Conservation (phyloP, 441 rosid genomes). For the Syzygium malaccense region DNA sequence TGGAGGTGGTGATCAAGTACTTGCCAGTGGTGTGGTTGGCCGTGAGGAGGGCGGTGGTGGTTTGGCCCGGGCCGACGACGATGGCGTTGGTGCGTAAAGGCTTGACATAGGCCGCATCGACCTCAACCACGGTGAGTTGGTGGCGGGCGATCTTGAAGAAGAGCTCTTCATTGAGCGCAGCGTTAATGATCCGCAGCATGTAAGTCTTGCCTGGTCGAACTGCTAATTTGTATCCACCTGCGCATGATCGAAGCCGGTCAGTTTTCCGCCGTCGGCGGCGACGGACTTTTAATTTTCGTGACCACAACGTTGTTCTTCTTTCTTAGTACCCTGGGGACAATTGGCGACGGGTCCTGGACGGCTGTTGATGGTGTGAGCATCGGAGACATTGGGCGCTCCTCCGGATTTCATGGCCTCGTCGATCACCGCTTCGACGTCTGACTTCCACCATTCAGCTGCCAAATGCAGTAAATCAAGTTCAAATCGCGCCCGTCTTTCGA, state of each 20-base stretch:
- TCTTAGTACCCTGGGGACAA: neutral
- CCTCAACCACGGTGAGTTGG: conserved; percentile 10
- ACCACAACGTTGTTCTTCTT: neutral
- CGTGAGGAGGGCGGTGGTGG: conserved; percentile 6
- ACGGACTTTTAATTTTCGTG: neutral
- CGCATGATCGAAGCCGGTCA: neutral
- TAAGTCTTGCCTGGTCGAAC: conserved; percentile 5
- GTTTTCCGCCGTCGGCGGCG: neutral
- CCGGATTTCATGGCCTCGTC: conserved; percentile 8
- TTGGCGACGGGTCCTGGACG: neutral
- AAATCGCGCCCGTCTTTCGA: neutral
- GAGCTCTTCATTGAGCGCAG: conserved; percentile 12
- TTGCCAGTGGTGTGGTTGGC: neutral
- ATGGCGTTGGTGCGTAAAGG: conserved; percentile 10
- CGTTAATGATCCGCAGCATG: conserved; percentile 14
- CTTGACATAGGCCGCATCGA: conserved; percentile 11
- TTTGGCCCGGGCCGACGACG: conserved; percentile 10
- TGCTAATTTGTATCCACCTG: neutral
- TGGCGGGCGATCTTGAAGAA: conserved; percentile 9
- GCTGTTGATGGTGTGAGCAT: conserved; percentile 13
- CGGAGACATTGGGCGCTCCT: conserved; percentile 10
- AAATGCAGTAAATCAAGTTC: neutral
- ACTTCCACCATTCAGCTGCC: conserved; percentile 18
- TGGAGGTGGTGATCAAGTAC: conserved; percentile 3
- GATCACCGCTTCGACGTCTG: conserved; percentile 12